Evolutionary conservation across 176 grass and related monocot genomes (phyloP).

Genomic region (Neostapfia colusana): DNA sequence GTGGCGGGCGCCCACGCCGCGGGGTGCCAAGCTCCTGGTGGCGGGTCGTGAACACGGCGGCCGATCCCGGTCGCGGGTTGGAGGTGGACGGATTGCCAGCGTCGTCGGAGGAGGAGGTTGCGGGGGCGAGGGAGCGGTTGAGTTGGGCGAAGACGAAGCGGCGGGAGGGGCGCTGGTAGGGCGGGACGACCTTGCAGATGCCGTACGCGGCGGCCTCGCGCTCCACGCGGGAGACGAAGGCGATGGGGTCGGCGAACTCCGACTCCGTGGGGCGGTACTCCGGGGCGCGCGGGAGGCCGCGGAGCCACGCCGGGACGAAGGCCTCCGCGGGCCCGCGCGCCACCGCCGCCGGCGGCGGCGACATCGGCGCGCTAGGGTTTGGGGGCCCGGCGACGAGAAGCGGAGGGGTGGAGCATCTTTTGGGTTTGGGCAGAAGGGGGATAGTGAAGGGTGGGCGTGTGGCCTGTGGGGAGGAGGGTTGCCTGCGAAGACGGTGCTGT

Average conservation of each 20-base stretch:
- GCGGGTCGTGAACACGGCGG: conserved; percentile 58
- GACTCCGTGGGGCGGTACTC: conserved; percentile 98
- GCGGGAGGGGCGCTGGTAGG: conserved; percentile 67
- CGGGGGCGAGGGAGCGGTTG: conserved; percentile 63
- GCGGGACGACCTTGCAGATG: conserved; percentile 99
- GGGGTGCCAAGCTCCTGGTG: conserved; percentile 74
- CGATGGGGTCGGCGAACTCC: conserved; percentile 96
- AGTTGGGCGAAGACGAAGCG: conserved; percentile 79
- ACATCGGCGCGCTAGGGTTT: conserved; percentile 49
- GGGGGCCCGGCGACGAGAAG: conserved; percentile 33
- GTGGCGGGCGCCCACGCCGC: conserved; percentile 39
- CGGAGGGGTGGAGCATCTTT: conserved; percentile 46
- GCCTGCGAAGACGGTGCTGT: no score
- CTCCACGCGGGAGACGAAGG: conserved; percentile 91
- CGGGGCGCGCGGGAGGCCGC: conserved; percentile 77
- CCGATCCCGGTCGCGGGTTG: not conserved
- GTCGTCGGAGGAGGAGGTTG: conserved; percentile 1
- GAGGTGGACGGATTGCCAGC: not conserved
- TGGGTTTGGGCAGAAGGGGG: conserved; percentile 25
- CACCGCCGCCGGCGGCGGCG: not conserved
- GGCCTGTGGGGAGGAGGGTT: no score
- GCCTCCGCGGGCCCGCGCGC: not conserved
- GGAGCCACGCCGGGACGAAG: conserved; percentile 60
- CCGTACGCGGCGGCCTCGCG: conserved; percentile 77
- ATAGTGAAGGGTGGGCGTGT: no score